Base-by-base conservation (phyloP, 2,329 filamentous ascomycete species). In the Exophiala phaeomuriformis region DNA sequence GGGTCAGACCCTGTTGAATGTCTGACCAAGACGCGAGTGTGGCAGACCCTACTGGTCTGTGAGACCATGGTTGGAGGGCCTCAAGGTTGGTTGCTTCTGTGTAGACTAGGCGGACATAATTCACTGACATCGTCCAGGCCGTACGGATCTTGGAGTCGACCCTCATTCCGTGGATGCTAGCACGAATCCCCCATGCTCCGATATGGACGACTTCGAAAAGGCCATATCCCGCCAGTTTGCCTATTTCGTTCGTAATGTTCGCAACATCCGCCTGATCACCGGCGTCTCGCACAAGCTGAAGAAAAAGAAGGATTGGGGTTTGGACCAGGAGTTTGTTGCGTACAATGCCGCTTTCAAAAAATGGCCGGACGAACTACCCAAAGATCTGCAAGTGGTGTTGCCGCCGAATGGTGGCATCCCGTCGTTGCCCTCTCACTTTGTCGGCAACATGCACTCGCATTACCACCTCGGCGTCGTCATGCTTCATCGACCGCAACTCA, bases 41-140 rank as follows among this genome's bases (percentile, higher is more conserved):
- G 91, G 91, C 90, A 96, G 68, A 85, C 84, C 1, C 79, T 95
- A 6, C 86, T 95, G 66, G 76, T 88, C 27, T 85, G 89, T 58
- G 91, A 97, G 70, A 79, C 90, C 40, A 95, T 97, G 87, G 84
- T 96, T 63, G 91, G 91, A 52, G 90, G 86, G 19, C 88, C 91
- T 2, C 90, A 97, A 82, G 91, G 90, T 89, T 74, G 56, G 68
- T 55, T 19, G 19, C 19, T 19, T 19, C 19, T 19, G 19, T 19
- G 19, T 19, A 19, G 19, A 19, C 19, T 19, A 19, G 19, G 19
- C 19, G 19, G 19, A 19, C 19, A 19, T 19, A 19, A 19, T 8
- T 56, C 56, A 44, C 66, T 68, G 57, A 64, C 62, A 12, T 56
- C 50, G 55, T 10, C 10, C 47, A 89, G 85, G 88, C 7, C 87